These are phyloP conservation scores for Metschnikowia sp. DNA, from an alignment of 805 yeast species.

Conservation along the genomic window DNA sequence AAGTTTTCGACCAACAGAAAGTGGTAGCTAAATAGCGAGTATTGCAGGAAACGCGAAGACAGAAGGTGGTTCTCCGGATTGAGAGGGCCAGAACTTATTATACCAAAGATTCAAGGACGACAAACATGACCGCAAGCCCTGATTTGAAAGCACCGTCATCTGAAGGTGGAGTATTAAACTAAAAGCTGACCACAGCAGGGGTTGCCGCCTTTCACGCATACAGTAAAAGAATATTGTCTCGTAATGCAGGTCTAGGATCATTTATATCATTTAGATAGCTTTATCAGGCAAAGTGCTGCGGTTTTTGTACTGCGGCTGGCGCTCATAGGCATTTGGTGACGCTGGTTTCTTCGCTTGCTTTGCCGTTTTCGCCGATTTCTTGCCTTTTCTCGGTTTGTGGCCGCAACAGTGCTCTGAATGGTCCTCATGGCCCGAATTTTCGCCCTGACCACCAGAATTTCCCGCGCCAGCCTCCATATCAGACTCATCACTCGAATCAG, in stretches of 20 bases:
- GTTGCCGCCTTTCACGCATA: too few relatives aligned
- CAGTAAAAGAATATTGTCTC: neutral
- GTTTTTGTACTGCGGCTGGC: constrained; percentile 57
- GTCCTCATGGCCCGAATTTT: neutral
- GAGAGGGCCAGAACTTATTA: too few relatives aligned
- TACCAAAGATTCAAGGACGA: too few relatives aligned
- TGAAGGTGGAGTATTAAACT: too few relatives aligned
- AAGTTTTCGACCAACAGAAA: too few relatives aligned
- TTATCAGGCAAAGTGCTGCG: constrained; percentile 12
- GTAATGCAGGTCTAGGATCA: too few relatives aligned
- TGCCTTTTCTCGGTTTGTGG: constrained; percentile 25
- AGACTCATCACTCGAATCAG: constrained; percentile 33
- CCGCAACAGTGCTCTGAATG: constrained; percentile 22
- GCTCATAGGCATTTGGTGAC: constrained; percentile 85
- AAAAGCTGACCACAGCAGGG: too few relatives aligned
- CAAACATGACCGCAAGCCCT: too few relatives aligned
- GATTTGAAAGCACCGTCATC: too few relatives aligned
- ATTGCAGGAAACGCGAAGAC: too few relatives aligned
- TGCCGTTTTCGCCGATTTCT: constrained; percentile 13
- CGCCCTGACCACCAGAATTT: neutral
- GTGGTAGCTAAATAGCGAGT: too few relatives aligned
- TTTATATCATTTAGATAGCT: constrained; percentile 5
- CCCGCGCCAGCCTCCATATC: constrained; percentile 16
- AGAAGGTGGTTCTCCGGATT: too few relatives aligned
- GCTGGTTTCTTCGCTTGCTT: neutral